Base-by-base conservation (phyloP, 1,139 yeast species). In the Magnusiomyces starmeri region DNA sequence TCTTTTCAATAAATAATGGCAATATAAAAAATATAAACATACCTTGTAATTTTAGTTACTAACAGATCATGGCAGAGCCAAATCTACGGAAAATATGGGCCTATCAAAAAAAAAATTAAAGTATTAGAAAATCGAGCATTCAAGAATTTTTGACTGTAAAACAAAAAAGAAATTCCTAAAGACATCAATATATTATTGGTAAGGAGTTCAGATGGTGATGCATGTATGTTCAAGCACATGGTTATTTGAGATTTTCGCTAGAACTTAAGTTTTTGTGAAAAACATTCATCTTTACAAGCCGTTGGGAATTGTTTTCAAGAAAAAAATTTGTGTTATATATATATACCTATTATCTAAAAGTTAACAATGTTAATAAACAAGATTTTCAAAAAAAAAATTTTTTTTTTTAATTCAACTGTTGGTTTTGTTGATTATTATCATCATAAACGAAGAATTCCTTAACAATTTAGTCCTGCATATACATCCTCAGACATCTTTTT, bases 161-260 rank as follows among this genome's bases (percentile, higher is more conserved):
- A n/a, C n/a, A n/a, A n/a, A n/a, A n/a, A n/a, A n/a, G n/a, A n/a
- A n/a, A n/a, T n/a, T n/a, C n/a, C n/a, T n/a, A n/a, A n/a, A n/a
- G n/a, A n/a, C n/a, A n/a, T n/a, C n/a, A n/a, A n/a, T n/a, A n/a
- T n/a, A 27, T 20, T 43, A 32, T 29, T 18, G 25, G 37, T 25
- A 22, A 21, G 32, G 34, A 27, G 42, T 39, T 83, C 90, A 83
- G 90, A 81, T 83, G 90, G 90, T 83, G 90, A 83, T 83, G 90
- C 90, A 83, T 83, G 90, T 64, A 78, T 69, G 71, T 74, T 75
- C 80, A 76, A 82, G 70, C 70, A 81, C 87, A 78, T 85, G 80
- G 75, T 66, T 64, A 61, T 63, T 63, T 22, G 14, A 16, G 43
- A 40, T 48, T 49, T 52, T 54, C 57, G 49, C 51, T 43, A 42